Evolutionary conservation across 1,284 basidiomycete species (phyloP).

Genomic region (Vanrija pseudolonga): DNA sequence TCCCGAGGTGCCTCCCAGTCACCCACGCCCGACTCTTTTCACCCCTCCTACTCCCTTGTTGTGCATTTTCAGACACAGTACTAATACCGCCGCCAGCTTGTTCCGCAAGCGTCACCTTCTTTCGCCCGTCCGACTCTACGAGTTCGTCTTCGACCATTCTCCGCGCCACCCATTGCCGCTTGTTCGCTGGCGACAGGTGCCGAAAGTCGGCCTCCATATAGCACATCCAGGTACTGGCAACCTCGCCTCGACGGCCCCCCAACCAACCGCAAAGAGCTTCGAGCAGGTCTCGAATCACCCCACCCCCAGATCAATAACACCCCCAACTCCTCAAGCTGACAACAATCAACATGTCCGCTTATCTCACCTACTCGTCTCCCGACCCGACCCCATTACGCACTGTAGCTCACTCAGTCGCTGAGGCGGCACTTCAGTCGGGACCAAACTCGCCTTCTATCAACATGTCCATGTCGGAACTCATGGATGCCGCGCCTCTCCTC

Average conservation of each 20-base stretch:
- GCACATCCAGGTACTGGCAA: conserved; percentile 14
- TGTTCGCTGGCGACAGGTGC: too few species aligned
- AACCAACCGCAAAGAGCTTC: neutral
- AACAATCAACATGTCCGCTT: conserved; percentile 1
- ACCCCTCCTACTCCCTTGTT: neutral
- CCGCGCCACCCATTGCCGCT: too few species aligned
- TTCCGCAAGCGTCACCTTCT: too few species aligned
- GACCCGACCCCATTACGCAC: neutral
- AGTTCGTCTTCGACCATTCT: neutral
- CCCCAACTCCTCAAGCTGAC: neutral
- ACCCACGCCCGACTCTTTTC: neutral
- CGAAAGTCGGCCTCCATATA: too few species aligned
- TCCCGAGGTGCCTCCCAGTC: too few species aligned
- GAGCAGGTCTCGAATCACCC: conserved; percentile 9
- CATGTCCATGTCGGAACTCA: conserved; percentile 6
- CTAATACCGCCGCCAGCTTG: too few species aligned
- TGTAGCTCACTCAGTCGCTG: conserved; percentile 43
- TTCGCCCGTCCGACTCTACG: neutral
- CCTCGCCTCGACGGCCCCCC: conserved; percentile 17
- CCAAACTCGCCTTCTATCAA: conserved; percentile 39
- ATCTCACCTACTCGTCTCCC: neutral
- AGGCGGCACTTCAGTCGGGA: conserved; percentile 40
- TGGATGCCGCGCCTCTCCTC: conserved; percentile 2
- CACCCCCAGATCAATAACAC: neutral
- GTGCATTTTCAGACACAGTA: too few species aligned